Base-by-base conservation (phyloP, 2,329 filamentous ascomycete genomes). In the Monilinia fructicola region DNA sequence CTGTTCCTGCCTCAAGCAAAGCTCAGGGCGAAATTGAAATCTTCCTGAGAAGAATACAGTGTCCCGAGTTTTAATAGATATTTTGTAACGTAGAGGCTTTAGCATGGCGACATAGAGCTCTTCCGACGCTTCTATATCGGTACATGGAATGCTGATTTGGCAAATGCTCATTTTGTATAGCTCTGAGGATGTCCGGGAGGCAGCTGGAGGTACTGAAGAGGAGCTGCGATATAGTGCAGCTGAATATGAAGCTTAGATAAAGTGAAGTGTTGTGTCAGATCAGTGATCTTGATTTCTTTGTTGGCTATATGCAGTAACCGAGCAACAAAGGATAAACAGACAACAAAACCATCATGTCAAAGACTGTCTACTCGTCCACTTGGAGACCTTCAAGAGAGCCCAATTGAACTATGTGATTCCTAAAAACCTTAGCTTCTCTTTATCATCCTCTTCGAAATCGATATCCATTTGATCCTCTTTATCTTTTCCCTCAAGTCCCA, bases 361-460 rank as follows among this genome's bases (percentile, higher is more conserved):
- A 61, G n/a, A 23, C 42, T 3, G 10, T 4, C 3, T 11, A 12
- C 5, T 21, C 4, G 10, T 4, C 3, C 10, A 12, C 5, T 21
- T 18, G 9, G 1, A 38, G n/a, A 35, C n/a, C 14, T 38, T n/a
- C 16, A 26, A 23, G 28, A 2, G 26, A 12, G 16, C 6, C 6
- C 9, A 38, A 18, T 18, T n/a, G 1, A 18, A 23, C 21, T 61
- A 50, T 50, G 31, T 52, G 23, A 65, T 60, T 26, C 64, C 64
- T 21, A 68, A 44, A 10, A 65, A 56, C 50, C 68, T 55, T 26
- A 73, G 42, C 48, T 68, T 74, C 46, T 64, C 67, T 35, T 69
- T 65, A 46, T 69, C 68, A 50, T 71, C 67, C 35, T 60, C 68
- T 59, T 73, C 71, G n/a, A 69, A 59, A 62, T 73, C 74, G 53